These are phyloP conservation scores for Nicotiana tabacum DNA, from an alignment of 257 asterid genomes.

Conservation along the genomic window DNA sequence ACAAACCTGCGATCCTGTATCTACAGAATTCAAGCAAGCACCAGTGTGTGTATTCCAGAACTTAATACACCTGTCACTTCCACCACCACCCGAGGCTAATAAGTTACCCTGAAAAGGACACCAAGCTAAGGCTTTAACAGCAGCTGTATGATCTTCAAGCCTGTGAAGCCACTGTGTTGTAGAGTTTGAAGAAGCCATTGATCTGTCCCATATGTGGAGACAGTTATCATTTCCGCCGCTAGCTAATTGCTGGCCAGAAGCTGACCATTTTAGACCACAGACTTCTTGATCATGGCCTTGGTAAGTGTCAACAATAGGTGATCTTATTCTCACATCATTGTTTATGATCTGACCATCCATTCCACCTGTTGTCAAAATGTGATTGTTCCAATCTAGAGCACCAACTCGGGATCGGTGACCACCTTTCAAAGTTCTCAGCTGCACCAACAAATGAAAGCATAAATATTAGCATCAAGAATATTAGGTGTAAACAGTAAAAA, in stretches of 20 bases:
- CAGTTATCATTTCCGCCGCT: slow-evolving; percentile 93
- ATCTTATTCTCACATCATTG: slow-evolving; percentile 77
- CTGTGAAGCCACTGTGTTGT: slow-evolving; percentile 81
- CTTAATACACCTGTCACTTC: slow-evolving; percentile 72
- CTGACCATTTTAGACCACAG: slow-evolving; percentile 91
- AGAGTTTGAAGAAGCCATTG: slow-evolving; percentile 54
- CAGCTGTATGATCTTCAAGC: slow-evolving; percentile 88
- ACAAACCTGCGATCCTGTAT: slow-evolving; percentile 93
- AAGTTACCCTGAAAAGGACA: slow-evolving; percentile 88
- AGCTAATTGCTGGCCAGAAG: slow-evolving; percentile 89
- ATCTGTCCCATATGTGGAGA: slow-evolving; percentile 90
- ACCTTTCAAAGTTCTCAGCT: slow-evolving; percentile 83
- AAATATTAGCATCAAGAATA: not conserved
- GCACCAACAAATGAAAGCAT: slow-evolving; percentile 16
- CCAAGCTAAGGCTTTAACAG: slow-evolving; percentile 97
- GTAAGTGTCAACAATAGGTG: slow-evolving; percentile 62
- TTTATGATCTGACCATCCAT: slow-evolving; percentile 81
- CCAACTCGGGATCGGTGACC: slow-evolving; percentile 73
- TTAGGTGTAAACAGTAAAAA: not conserved
- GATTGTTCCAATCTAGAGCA: slow-evolving; percentile 88
- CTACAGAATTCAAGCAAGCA: slow-evolving; percentile 85
- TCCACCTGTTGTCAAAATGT: slow-evolving; percentile 86
- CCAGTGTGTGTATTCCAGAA: slow-evolving; percentile 97
- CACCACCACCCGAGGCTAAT: slow-evolving; percentile 90
- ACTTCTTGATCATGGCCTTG: slow-evolving; percentile 91